Base-by-base conservation (phyloP, 2,329 filamentous ascomycete genomes). In the Rutstroemia sp. region DNA sequence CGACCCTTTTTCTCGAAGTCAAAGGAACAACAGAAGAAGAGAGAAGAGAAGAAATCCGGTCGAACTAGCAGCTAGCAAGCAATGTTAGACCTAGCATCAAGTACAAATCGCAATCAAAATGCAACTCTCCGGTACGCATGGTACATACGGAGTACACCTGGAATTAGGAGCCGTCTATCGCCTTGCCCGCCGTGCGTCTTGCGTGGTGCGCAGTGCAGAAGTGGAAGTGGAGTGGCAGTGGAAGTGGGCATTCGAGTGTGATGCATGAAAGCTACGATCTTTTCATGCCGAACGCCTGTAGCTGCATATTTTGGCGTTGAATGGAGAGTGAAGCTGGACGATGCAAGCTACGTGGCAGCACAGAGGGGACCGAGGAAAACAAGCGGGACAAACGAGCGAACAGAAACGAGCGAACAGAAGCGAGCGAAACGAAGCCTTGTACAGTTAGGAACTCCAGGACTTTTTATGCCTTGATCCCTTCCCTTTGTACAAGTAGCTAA, bases 321-420 rank as follows among this genome's bases (percentile, higher is more conserved):
- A 54, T 54, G 44, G 44, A 54, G 51, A 34, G 30, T 10, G 10
- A 34, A 34, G 30, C 30, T 45, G 59, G 50, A 51, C 60, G 58
- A 58, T 63, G 63, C 63, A 63, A 54, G 58, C 60, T 63, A 67
- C 65, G 65, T 67, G 64, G 63, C 65, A 65, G 61, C 64, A 60
- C 64, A 59, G 58, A 48, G 38, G 23, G 34, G 30, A 48, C 47
- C 44, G 30, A 34, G 21, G 39, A 46, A 46, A 36, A 42, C 19
- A 40, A 50, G 36, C 30, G n/a, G 16, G 52, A 34, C 30, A 34
- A 45, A 23, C 42, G 47, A 48, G 30, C 14, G 52, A 51, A 40
- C 21, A 54, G 25, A 48, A 56, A 34, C 12, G 23, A 30, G 21
- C 21, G 21, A 51, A 27, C 21, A 54, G 25, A 48, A 56, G 23